Conservation (phyloP, 169 alveolate genomes). For the Plasmodium relictum region DNA sequence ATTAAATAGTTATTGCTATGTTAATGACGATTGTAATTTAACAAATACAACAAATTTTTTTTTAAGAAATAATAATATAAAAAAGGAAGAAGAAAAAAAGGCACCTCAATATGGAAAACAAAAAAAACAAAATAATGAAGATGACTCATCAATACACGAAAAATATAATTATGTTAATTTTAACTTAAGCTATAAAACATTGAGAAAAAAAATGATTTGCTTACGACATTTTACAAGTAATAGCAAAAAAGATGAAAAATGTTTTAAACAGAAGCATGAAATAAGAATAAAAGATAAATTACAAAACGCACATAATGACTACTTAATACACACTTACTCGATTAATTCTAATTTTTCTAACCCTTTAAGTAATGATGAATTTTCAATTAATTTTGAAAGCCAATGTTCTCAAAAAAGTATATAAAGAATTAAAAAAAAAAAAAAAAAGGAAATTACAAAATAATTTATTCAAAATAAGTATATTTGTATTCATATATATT, state of each 20-base stretch:
- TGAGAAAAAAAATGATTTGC: slow-evolving; percentile 72
- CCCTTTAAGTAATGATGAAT: slow-evolving; percentile 41
- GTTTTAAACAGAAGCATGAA: slow-evolving; percentile 14
- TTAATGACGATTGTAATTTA: slow-evolving; percentile 1
- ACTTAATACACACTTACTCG: slow-evolving; percentile 46
- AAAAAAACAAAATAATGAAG: slow-evolving; percentile 44
- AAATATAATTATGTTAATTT: slow-evolving; percentile 64
- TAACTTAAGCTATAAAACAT: slow-evolving; percentile 52
- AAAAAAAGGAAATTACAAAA: too few relatives aligned
- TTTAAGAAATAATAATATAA: slow-evolving; percentile 21
- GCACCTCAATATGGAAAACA: slow-evolving; percentile 67
- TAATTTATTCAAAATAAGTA: too few relatives aligned
- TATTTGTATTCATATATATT: neutral
- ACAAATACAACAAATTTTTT: slow-evolving; percentile 7
- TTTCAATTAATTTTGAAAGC: slow-evolving; percentile 55
- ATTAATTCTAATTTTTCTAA: slow-evolving; percentile 62
- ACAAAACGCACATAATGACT: slow-evolving; percentile 18
- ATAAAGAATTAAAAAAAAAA: neutral
- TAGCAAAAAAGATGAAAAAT: slow-evolving; percentile 18
- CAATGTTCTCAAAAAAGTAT: slow-evolving; percentile 37
- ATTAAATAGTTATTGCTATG: slow-evolving; percentile 5
- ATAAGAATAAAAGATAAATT: slow-evolving; percentile 30
- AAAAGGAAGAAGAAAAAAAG: slow-evolving; percentile 12
- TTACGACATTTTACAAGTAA: slow-evolving; percentile 31
- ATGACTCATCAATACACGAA: slow-evolving; percentile 48